Evolutionary conservation across 768 basidiomycete species (phyloP).

Genomic region (Podaxis sp.): DNA sequence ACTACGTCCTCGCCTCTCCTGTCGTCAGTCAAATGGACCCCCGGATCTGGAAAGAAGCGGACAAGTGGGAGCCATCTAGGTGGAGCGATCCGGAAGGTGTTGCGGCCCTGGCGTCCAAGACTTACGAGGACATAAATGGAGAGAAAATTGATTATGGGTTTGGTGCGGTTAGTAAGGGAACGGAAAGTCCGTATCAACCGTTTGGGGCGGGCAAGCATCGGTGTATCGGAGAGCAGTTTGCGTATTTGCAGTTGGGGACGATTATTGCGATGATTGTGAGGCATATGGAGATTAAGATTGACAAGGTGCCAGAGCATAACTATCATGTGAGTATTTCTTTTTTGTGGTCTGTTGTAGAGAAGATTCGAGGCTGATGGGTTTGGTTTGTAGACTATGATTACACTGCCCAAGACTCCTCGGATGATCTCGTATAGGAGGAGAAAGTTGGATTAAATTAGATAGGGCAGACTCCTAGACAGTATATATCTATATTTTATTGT

Average conservation of each 20-base stretch:
- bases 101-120: conserved; percentile 71
- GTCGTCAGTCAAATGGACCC: conserved; percentile 88
- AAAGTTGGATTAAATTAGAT: conserved; percentile 36
- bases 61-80: conserved; percentile 71
- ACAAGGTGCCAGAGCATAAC: conserved; percentile 76
- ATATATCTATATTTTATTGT: background rate
- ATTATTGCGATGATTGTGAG: conserved; percentile 79
- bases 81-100: conserved; percentile 87
- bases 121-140: conserved; percentile 69
- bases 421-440: conserved; percentile 65
- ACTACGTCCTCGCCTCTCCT: conserved; percentile 87
- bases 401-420: conserved; percentile 73
- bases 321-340: conserved; percentile 66
- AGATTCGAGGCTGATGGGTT: background rate
- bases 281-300: conserved; percentile 68
- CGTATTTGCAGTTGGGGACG: conserved; percentile 88
- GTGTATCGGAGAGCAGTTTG: conserved; percentile 95
- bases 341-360: background rate
- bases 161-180: conserved; percentile 93
- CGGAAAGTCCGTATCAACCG: conserved; percentile 93
- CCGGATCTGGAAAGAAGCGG: conserved; percentile 68
- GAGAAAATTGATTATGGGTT: conserved; percentile 97
- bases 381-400: conserved; percentile 80
- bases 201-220: conserved; percentile 96
- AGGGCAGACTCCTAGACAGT: background rate